These are phyloP conservation scores for Dactylis glomerata DNA, from an alignment of 176 grass and related monocot genomes.

Conservation along the genomic window DNA sequence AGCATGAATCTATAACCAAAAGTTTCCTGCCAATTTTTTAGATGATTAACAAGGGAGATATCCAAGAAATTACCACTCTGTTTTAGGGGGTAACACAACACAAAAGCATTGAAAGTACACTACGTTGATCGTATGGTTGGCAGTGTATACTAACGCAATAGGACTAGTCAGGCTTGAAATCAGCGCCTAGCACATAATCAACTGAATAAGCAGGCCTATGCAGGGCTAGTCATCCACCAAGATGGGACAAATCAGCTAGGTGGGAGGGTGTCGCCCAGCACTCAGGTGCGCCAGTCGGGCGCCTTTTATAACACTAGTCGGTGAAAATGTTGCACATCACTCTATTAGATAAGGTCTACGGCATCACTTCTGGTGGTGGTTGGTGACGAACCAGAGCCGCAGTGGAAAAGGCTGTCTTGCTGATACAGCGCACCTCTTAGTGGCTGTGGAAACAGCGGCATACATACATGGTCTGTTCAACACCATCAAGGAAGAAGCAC, in stretches of 20 bases:
- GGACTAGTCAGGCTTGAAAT: not conserved
- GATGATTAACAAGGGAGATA: not conserved
- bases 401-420: not conserved
- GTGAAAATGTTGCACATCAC: not conserved
- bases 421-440: not conserved
- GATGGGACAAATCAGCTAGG: not conserved
- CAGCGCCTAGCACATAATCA: not conserved
- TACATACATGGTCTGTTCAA: not conserved
- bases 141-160: not conserved
- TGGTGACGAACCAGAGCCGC: not conserved
- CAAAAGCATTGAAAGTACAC: not conserved
- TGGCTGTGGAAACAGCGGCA: not conserved
- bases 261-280: not conserved
- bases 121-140: not conserved
- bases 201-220: not conserved
- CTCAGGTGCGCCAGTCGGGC: not conserved
- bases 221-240: not conserved
- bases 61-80: not conserved
- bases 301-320: not conserved
- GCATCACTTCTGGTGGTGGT: not conserved
- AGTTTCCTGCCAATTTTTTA: conserved; percentile 14
- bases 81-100: not conserved
- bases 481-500: not conserved
- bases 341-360: not conserved
- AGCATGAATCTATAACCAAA: not conserved